A percentile compares a stretch with the other conserved stretches of the same genome.
phyloP scores from a whole-genome alignment of 768 basidiomycete species.

The Candolleomyces efflorescens region DNA sequence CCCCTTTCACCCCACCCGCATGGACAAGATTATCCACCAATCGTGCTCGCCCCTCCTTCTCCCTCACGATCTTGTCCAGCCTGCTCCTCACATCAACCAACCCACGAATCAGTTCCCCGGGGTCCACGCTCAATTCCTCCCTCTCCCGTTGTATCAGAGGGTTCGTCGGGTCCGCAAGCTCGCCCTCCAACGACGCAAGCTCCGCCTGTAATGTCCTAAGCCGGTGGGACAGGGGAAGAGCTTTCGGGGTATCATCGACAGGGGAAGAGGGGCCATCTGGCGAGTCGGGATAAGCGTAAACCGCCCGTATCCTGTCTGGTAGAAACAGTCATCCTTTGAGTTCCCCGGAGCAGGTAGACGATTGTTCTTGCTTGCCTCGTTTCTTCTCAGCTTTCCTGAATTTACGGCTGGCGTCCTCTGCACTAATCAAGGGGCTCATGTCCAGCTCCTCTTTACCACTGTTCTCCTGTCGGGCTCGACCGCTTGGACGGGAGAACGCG shows the following conservation, averaged over 20 bases:
- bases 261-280: conserved; percentile 46
- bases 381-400: conserved; percentile 72
- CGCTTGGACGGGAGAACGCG: conserved; percentile 33
- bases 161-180: conserved; percentile 79
- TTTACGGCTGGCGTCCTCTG: conserved; percentile 63
- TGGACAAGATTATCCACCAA: conserved; percentile 57
- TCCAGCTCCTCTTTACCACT: conserved; percentile 66
- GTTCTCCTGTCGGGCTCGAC: conserved; percentile 34
- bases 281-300: conserved; percentile 70
- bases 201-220: conserved; percentile 72
- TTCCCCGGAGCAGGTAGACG: neutral
- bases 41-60: conserved; percentile 60
- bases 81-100: conserved; percentile 70
- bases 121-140: conserved; percentile 59
- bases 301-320: conserved; percentile 47
- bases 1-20: conserved; percentile 16
- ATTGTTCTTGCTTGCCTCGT: conserved; percentile 18
- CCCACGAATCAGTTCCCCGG: conserved; percentile 72
- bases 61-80: conserved; percentile 61
- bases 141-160: conserved; percentile 57
- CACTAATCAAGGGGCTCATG: conserved; percentile 53
- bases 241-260: conserved; percentile 28
- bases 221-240: conserved; percentile 51
- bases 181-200: conserved; percentile 71
- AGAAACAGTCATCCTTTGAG: neutral